phyloP scores from a whole-genome alignment of 2,329 filamentous ascomycete species.

The Chaetomiaceae sp. region DNA sequence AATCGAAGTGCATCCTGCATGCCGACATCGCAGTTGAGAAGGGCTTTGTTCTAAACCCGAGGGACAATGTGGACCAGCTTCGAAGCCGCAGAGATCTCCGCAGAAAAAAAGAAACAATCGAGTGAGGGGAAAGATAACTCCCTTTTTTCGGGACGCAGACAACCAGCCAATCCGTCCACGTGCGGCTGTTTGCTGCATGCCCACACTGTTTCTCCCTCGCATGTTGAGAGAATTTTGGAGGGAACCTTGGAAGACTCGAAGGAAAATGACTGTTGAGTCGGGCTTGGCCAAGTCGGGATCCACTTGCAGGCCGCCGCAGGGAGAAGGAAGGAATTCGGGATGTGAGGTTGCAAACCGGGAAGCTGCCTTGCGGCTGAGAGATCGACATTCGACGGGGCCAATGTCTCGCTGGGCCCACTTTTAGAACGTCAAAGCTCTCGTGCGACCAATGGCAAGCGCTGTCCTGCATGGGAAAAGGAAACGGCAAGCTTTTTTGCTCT shows the following conservation, averaged over 20 bases:
- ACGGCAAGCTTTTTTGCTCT: neutral
- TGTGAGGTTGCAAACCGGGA: neutral
- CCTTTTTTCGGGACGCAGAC: too few relatives aligned
- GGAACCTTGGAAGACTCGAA: too few relatives aligned
- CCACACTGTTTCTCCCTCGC: too few relatives aligned
- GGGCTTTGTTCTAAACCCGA: neutral
- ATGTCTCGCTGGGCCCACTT: neutral
- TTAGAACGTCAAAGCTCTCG: slow-evolving; percentile 4
- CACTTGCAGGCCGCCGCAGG: neutral
- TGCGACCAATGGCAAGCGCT: slow-evolving; percentile 4
- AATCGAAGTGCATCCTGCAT: slow-evolving; percentile 4
- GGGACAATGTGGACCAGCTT: neutral
- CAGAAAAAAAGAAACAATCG: neutral
- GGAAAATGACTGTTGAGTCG: neutral
- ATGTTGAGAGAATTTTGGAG: too few relatives aligned
- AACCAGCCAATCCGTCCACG: neutral
- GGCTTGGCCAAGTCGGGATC: neutral
- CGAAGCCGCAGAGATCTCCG: neutral
- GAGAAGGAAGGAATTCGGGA: neutral
- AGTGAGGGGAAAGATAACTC: neutral
- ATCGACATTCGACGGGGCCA: too few relatives aligned
- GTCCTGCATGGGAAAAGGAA: slow-evolving; percentile 6
- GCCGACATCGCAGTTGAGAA: neutral
- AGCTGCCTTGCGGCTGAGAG: slow-evolving; percentile 13
- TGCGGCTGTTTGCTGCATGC: neutral